These are phyloP conservation scores for Fusarium albosuccineum DNA, from an alignment of 2,329 filamentous ascomycete genomes.

Conservation along the genomic window DNA sequence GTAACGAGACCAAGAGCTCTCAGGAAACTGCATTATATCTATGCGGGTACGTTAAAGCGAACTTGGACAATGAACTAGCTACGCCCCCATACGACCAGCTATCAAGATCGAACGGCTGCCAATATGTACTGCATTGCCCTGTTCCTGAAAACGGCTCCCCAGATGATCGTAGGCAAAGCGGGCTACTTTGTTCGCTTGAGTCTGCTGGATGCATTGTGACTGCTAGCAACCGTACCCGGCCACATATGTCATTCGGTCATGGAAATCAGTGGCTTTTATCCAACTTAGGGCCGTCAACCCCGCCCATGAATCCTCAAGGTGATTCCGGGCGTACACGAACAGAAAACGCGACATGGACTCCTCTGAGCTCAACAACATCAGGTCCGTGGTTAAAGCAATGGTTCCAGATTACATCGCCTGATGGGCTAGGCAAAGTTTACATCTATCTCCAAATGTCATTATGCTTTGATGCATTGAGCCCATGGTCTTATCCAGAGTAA, in stretches of 20 bases:
- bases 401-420: background rate
- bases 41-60: background rate
- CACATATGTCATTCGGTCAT: no score
- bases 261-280: no score
- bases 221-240: no score
- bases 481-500: no score
- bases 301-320: background rate
- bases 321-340: background rate
- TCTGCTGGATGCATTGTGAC: no score
- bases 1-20: background rate
- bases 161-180: no score
- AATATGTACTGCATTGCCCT: no score
- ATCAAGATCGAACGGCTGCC: no score
- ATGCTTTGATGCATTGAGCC: background rate
- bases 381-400: background rate
- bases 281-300: background rate
- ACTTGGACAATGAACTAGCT: background rate
- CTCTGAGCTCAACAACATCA: background rate
- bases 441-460: background rate
- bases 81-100: no score
- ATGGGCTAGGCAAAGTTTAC: background rate
- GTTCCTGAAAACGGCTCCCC: no score
- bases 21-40: background rate
- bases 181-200: no score
- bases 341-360: background rate